Evolutionary conservation across 2,329 filamentous ascomycete genomes (phyloP).

Genomic region (Hypoxylon sp.): DNA sequence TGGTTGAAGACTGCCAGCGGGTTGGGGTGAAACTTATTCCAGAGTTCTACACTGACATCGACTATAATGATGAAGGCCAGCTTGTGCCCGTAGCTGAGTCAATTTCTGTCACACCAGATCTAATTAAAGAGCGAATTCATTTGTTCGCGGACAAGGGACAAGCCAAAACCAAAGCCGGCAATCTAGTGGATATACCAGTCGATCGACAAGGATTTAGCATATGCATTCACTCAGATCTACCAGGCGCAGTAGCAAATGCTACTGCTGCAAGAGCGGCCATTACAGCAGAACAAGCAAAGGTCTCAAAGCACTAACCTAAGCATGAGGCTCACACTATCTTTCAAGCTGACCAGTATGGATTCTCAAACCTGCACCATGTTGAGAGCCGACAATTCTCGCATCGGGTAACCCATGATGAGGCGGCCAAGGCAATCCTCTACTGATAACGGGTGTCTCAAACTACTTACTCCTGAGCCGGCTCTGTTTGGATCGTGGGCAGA

Average conservation of each 20-base stretch:
- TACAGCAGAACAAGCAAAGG: constrained; percentile 11
- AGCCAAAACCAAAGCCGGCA: constrained; percentile 39
- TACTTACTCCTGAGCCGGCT: not conserved
- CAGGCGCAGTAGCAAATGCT: constrained; percentile 50
- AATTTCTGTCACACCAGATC: constrained; percentile 39
- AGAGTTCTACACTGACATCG: constrained; percentile 45
- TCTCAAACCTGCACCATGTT: too few species aligned
- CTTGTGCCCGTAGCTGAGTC: constrained; percentile 46
- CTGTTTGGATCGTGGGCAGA: not conserved
- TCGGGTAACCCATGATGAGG: too few species aligned
- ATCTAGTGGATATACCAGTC: constrained; percentile 46
- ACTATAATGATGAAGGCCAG: constrained; percentile 45
- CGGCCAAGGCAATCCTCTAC: too few species aligned
- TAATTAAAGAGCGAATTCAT: constrained; percentile 43
- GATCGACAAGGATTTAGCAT: constrained; percentile 49
- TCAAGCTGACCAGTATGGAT: too few species aligned
- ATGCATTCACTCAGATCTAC: constrained; percentile 54
- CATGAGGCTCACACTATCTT: not conserved
- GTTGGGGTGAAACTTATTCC: constrained; percentile 41
- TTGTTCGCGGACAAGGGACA: constrained; percentile 40
- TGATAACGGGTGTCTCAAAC: not conserved
- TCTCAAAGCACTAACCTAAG: not conserved
- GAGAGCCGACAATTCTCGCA: too few species aligned
- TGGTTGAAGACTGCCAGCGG: constrained; percentile 48
- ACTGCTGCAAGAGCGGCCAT: constrained; percentile 47